phyloP scores from a whole-genome alignment of 2,329 filamentous ascomycete species.

The Chaetomiaceae sp. region DNA sequence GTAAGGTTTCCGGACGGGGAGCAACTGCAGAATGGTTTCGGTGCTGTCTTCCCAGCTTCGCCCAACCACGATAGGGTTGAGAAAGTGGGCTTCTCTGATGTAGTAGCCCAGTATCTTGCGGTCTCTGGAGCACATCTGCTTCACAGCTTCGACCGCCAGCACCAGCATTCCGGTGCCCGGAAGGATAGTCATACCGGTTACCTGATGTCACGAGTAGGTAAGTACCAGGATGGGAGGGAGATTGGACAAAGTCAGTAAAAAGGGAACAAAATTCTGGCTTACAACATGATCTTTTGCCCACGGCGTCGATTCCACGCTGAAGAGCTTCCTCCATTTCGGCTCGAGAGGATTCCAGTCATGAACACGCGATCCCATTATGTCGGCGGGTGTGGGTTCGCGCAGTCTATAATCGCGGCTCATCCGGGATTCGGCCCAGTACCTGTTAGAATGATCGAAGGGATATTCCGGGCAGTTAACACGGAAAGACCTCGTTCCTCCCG shows the following conservation, averaged over 20 bases:
- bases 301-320: conserved; percentile 34
- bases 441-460: conserved; percentile 34
- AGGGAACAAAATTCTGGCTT: too few relatives aligned
- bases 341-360: conserved; percentile 27
- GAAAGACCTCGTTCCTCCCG: too few relatives aligned
- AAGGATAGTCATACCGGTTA: conserved; percentile 27
- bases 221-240: not conserved
- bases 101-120: not conserved
- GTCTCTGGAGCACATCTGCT: not conserved
- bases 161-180: conserved; percentile 32
- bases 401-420: conserved; percentile 30
- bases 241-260: not conserved
- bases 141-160: conserved; percentile 33
- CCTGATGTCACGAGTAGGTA: conserved; percentile 9
- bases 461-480: conserved; percentile 29
- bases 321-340: conserved; percentile 39
- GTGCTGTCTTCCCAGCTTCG: conserved; percentile 25
- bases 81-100: not conserved
- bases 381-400: conserved; percentile 20
- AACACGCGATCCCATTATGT: conserved; percentile 24
- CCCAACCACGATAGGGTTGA: not conserved
- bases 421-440: conserved; percentile 35
- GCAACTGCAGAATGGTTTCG: conserved; percentile 28
- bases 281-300: conserved; percentile 40
- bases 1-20: conserved; percentile 24